Evolutionary conservation across 2,329 filamentous ascomycete species (phyloP), one percentile per base, ranked within the genome.

Genomic region (Xylaria sp.): DNA sequence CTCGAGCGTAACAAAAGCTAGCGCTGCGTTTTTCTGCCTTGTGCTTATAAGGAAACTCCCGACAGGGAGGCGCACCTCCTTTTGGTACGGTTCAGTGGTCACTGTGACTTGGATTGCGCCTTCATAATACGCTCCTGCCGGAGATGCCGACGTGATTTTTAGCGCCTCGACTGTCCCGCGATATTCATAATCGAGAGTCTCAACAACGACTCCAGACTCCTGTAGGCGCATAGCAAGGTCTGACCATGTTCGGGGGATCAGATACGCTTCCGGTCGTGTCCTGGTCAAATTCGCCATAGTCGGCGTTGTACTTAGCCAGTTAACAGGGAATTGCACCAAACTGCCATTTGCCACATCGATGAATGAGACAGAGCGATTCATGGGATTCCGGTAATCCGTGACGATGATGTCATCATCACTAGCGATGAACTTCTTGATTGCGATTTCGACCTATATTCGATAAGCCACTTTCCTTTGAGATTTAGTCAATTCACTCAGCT

Each of bases 1-100:
- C 65, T 77, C 75, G 23, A 77, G 73, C 25, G 74, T 70, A 2
- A 73, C 71, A 49, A 77, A 77, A 56, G 74, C 75, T n/a, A 76
- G 57, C 20, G 75, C 75, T 0, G 73, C 75, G 39, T 76, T 76
- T 66, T 75, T 73, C 69, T 77, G 75, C 25, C 71, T 66, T 8
- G 73, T 72, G 62, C 72, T 69, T 1, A 76, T 51, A 5, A 67
- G 57, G 64, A 76, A 76, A 51, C 75, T 76, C 0, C 75, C 75
- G 1, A 62, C 59, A 12, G 75, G 75, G 18, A 77, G 68, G 25
- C 46, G 64, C 2, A 77, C 63, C 7, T 72, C 69, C 18, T 49
- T 72, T 20, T 52, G 62, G 9, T 60, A 55, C 2, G 68, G 5
- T 25, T 73, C 51, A 3, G 75, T 72, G 5, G 72, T 72, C 39